These are phyloP conservation scores for Pseudoscleropodium purum DNA, from an alignment of 225 moss, liverwort and hornwort genomes.

Conservation along the genomic window DNA sequence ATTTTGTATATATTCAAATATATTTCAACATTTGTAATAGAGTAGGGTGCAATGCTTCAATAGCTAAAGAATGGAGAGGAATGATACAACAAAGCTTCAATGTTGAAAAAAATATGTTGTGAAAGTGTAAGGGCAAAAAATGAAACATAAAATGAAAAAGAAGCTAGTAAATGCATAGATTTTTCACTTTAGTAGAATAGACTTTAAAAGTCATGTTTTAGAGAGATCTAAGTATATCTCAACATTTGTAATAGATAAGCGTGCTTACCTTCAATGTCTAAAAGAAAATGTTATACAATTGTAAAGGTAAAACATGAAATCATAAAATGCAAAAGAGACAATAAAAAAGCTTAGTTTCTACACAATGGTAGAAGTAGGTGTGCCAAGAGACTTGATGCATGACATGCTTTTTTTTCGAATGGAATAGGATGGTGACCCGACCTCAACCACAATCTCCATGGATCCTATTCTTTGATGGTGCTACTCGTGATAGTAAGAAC, in stretches of 20 bases:
- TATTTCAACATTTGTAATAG: neutral
- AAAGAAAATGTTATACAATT: neutral
- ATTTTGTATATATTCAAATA: neutral
- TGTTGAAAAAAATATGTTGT: neutral
- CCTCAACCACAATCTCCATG: conserved; percentile 24
- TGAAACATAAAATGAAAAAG: neutral
- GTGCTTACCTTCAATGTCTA: neutral
- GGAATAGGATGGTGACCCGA: neutral
- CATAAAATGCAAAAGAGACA: neutral
- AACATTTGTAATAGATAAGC: neutral
- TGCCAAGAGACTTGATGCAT: neutral
- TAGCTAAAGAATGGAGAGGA: neutral
- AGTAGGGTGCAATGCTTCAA: neutral
- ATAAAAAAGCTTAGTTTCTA: neutral
- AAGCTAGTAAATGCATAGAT: neutral
- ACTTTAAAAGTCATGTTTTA: fast-evolving
- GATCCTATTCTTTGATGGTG: conserved; percentile 35
- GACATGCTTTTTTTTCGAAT: neutral
- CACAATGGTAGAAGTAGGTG: neutral
- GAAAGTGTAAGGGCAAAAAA: neutral
- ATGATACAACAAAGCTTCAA: neutral
- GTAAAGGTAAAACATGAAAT: neutral
- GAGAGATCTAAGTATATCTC: too few species aligned
- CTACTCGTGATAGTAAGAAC: neutral
- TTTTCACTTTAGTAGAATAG: too few species aligned